Evolutionary conservation across 768 basidiomycete species (phyloP).

Genomic region (Cystobasidiopsis lactophilus): DNA sequence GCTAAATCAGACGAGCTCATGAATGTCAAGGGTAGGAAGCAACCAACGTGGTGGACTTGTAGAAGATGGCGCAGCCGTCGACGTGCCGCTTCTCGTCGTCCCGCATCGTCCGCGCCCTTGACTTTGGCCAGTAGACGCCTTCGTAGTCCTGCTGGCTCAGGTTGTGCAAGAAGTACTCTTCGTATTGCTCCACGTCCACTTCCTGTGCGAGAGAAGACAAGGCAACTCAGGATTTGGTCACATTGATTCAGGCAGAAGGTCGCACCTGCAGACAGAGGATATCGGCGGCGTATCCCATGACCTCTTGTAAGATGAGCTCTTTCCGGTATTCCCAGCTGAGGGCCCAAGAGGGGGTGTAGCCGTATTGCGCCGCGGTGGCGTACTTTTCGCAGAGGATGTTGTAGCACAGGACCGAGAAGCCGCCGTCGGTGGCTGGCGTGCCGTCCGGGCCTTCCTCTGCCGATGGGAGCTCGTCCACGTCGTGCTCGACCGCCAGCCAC

Average conservation of each 20-base stretch:
- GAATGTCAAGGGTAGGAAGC: neutral
- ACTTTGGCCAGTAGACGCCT: constrained; percentile 77
- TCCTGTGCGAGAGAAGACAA: constrained; percentile 30
- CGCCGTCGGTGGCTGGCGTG: constrained; percentile 17
- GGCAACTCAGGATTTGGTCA: neutral
- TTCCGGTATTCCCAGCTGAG: constrained; percentile 86
- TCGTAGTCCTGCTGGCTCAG: constrained; percentile 60
- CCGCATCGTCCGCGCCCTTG: constrained; percentile 77
- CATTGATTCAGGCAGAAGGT: neutral
- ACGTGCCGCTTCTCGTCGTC: constrained; percentile 65
- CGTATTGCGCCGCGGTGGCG: constrained; percentile 72
- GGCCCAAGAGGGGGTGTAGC: constrained; percentile 93
- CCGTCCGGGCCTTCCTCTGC: constrained; percentile 12
- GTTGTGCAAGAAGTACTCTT: constrained; percentile 64
- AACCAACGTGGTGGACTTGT: constrained; percentile 38
- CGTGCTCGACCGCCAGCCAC: constrained; percentile 31
- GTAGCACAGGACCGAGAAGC: constrained; percentile 64
- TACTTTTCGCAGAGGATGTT: constrained; percentile 85
- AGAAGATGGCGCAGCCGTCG: constrained; percentile 93
- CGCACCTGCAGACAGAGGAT: constrained; percentile 61
- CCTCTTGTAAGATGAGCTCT: constrained; percentile 62
- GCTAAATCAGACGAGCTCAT: too few relatives aligned
- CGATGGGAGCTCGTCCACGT: constrained; percentile 20
- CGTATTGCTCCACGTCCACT: constrained; percentile 75
- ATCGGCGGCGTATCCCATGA: constrained; percentile 59